Evolutionary conservation across 2,329 filamentous ascomycete species (phyloP), one percentile per base, ranked within the genome.

Genomic region (Penicillium sp.): DNA sequence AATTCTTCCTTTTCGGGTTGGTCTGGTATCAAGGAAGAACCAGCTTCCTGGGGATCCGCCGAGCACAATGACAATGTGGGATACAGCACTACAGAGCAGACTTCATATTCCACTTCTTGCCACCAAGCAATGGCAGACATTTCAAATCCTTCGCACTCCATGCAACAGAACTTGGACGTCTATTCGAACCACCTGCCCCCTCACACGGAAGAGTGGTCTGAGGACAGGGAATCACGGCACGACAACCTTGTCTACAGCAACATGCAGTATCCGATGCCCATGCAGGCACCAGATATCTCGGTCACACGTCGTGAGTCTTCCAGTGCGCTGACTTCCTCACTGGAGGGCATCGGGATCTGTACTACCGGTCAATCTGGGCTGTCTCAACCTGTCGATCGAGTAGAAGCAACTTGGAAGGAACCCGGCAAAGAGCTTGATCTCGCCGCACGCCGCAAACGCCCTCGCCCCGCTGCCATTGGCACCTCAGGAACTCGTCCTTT

Each of bases 401-500:
- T 56, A 3, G 64, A 63, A 19, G 55, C 53, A 21, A 46, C 57
- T 21, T 61, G 67, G 67, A 66, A 65, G 48, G 63, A 65, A 40
- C 53, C 65, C 29, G 65, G 69, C 37, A 72, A 71, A 49, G 67
- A 72, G 53, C 61, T 73, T 41, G 72, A 75, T 51, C 64, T 75
- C 54, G 72, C 72, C 29, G 71, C 71, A 6, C 66, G 72, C 41
- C 65, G 72, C 49, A 75, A 74, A 56, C 66, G 71, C 32, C 72
- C 72, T 13, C 62, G 72, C 43, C 72, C 72, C 31, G 71, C 72
- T 46, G 70, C 72, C 42, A 70, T 75, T 53, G 72, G 71, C 29
- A 74, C 71, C 13, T 63, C 69, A 6, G 59, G 64, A 17, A 63
- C 71, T 19, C 64, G 64, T 39, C 66, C 68, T n/a, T 63, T 69